These are phyloP conservation scores for Malassezia restricta DNA, from an alignment of 1,284 basidiomycete genomes.

Conservation along the genomic window DNA sequence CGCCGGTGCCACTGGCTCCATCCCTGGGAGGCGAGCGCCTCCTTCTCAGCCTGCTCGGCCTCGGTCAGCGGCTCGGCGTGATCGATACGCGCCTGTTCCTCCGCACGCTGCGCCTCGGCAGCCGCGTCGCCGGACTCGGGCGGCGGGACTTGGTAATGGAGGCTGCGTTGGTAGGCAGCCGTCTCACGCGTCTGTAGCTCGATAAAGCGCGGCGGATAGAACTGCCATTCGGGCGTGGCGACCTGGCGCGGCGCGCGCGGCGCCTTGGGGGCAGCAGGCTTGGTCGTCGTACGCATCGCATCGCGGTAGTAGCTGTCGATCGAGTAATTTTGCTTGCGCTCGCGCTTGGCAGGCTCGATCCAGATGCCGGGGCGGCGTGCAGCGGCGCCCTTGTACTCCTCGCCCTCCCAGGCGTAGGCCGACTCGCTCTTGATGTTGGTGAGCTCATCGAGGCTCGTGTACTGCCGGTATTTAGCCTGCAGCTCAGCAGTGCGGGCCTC, in stretches of 20 bases:
- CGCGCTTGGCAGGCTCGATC: slow-evolving; percentile 85
- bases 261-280: slow-evolving; percentile 65
- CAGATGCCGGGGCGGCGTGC: slow-evolving; percentile 56
- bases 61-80: slow-evolving; percentile 51
- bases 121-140: slow-evolving; percentile 56
- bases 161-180: slow-evolving; percentile 51
- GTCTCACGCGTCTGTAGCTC: slow-evolving; percentile 75
- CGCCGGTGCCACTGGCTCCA: slow-evolving; percentile 54
- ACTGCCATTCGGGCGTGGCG: slow-evolving; percentile 87
- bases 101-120: slow-evolving; percentile 52
- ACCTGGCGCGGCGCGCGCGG: slow-evolving; percentile 83
- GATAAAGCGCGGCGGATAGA: slow-evolving; percentile 72
- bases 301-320: slow-evolving; percentile 70
- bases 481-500: slow-evolving; percentile 81
- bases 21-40: slow-evolving; percentile 29
- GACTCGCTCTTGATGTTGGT: slow-evolving; percentile 94
- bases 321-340: slow-evolving; percentile 84
- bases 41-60: slow-evolving; percentile 65
- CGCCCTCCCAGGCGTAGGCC: slow-evolving; percentile 74
- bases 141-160: slow-evolving; percentile 62
- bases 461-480: slow-evolving; percentile 79
- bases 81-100: slow-evolving; percentile 68
- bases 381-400: slow-evolving; percentile 57
- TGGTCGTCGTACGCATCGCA: slow-evolving; percentile 60
- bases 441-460: slow-evolving; percentile 76